Evolutionary conservation across 2,329 filamentous ascomycete genomes (phyloP).

Genomic region (Byssoonygena ceratinophila): DNA sequence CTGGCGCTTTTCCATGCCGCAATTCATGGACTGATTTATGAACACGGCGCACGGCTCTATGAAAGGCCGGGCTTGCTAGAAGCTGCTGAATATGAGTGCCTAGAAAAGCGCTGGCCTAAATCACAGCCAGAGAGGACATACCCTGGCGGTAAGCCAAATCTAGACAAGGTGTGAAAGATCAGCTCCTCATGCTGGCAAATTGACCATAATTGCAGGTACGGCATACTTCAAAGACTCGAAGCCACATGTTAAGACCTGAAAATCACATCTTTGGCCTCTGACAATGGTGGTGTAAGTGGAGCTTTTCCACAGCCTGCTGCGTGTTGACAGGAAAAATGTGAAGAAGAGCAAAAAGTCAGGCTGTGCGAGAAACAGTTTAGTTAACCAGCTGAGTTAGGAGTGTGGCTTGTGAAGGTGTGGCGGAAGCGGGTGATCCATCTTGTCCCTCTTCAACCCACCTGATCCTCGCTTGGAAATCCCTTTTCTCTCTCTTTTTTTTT

Average conservation of each 20-base stretch:
- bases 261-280: background rate
- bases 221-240: constrained; percentile 30
- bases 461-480: background rate
- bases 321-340: background rate
- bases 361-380: too few species aligned
- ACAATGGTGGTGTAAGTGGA: background rate
- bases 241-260: constrained; percentile 15
- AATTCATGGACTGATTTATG: constrained; percentile 35
- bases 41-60: constrained; percentile 35
- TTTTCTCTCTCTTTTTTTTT: background rate
- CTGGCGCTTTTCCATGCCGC: constrained; percentile 34
- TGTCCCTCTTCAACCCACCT: background rate
- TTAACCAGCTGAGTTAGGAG: too few species aligned
- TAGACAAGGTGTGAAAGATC: constrained; percentile 17
- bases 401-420: constrained; percentile 1
- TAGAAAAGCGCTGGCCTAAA: constrained; percentile 14
- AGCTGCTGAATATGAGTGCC: constrained; percentile 25
- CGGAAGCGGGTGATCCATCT: background rate
- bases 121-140: constrained; percentile 20
- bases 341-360: too few species aligned
- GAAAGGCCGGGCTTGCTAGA: constrained; percentile 35
- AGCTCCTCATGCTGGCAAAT: background rate
- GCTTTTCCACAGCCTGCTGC: background rate
- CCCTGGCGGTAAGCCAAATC: constrained; percentile 31
- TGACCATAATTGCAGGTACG: constrained; percentile 1